A percentile compares a stretch with the other conserved stretches of the same genome.
These are phyloP conservation scores for Chaetomium cochliodes DNA, from an alignment of 495 filamentous ascomycete species.

Conservation along the genomic window DNA sequence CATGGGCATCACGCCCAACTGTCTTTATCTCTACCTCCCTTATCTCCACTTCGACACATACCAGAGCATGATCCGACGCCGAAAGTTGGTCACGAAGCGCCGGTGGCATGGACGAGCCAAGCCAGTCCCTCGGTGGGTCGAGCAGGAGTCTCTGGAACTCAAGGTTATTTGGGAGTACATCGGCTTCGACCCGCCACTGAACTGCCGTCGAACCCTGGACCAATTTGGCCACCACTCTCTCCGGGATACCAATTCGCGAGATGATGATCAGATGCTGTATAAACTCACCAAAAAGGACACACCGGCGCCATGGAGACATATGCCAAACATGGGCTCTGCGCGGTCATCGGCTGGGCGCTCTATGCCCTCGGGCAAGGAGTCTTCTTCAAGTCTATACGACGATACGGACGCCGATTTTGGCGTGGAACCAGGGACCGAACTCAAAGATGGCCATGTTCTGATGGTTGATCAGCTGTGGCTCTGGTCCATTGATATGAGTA, in stretches of 20 bases:
- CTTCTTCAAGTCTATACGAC: neutral
- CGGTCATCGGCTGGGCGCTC: slow-evolving; percentile 8
- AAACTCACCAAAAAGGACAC: slow-evolving; percentile 56
- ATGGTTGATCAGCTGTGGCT: slow-evolving; percentile 73
- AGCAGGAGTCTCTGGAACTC: slow-evolving; percentile 54
- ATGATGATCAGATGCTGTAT: slow-evolving; percentile 71
- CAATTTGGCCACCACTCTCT: slow-evolving; percentile 66
- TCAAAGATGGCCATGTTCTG: slow-evolving; percentile 59
- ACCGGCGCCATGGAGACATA: neutral
- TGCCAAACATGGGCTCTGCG: neutral
- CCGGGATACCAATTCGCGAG: slow-evolving; percentile 58
- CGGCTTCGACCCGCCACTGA: slow-evolving; percentile 62
- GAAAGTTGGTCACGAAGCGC: slow-evolving; percentile 56
- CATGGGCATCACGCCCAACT: slow-evolving; percentile 42
- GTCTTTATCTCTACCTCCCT: slow-evolving; percentile 47
- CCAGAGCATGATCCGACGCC: slow-evolving; percentile 56
- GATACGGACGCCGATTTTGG: slow-evolving; percentile 28
- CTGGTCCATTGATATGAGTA: slow-evolving; percentile 61
- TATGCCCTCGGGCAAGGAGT: slow-evolving; percentile 13
- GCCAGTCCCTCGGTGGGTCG: slow-evolving; percentile 55
- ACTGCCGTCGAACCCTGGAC: slow-evolving; percentile 63
- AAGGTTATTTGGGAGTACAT: slow-evolving; percentile 65
- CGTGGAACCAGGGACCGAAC: slow-evolving; percentile 38
- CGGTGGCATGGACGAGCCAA: slow-evolving; percentile 56
- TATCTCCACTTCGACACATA: slow-evolving; percentile 71